Conservation (phyloP, 176 grass and related monocot species). For the Zea luxurians region DNA sequence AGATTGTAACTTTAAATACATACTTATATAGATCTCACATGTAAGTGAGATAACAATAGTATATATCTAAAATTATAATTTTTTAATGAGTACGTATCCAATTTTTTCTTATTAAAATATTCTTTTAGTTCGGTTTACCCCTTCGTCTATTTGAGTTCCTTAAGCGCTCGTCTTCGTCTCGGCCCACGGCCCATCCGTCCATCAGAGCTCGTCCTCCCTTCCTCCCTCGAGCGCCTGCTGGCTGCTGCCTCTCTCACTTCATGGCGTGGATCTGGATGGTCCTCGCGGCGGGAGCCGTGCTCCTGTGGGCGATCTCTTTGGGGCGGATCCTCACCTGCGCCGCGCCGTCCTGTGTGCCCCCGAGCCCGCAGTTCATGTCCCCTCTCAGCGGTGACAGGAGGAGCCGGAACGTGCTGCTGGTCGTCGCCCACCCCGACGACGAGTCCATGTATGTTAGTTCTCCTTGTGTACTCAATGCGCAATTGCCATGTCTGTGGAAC, state of each 20-base stretch:
- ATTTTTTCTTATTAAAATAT: no score
- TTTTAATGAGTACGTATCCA: no score
- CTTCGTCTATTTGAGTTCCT: no score
- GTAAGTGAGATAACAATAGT: no score
- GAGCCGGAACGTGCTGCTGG: conserved; percentile 68
- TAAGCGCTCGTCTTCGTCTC: conserved; percentile 50
- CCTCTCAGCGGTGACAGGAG: conserved; percentile 37
- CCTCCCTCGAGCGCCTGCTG: not conserved
- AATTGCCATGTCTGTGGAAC: not conserved
- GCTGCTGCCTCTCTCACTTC: not conserved
- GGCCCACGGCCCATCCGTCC: no score
- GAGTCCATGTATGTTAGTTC: conserved; percentile 70
- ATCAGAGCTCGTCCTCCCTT: not conserved
- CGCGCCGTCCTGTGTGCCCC: conserved; percentile 11
- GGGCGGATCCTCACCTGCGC: conserved; percentile 42
- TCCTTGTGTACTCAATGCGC: not conserved
- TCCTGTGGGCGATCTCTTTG: conserved; percentile 55
- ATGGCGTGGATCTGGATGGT: conserved; percentile 57
- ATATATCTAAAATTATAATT: no score
- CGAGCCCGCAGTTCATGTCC: conserved; percentile 25
- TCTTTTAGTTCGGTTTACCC: no score
- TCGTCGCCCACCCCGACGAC: conserved; percentile 88
- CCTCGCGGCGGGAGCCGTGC: conserved; percentile 19
- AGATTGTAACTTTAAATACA: no score
- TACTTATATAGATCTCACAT: no score